Conservation (phyloP, 345 rosid genomes). For the Salix viminalis region DNA sequence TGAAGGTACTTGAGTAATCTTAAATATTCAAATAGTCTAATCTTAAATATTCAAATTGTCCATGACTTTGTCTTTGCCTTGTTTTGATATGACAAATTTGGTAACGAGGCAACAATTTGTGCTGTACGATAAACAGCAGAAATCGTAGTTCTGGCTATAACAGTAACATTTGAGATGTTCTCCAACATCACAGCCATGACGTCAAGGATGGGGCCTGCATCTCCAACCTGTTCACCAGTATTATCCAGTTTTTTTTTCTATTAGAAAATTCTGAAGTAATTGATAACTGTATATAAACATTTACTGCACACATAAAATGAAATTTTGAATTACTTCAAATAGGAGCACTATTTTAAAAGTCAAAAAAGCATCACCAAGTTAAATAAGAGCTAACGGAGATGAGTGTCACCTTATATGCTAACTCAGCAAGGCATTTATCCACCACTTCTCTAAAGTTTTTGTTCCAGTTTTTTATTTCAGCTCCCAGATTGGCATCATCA, state of each 20-base stretch:
- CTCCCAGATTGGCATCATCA: conserved; percentile 59
- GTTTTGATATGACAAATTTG: conserved; percentile 71
- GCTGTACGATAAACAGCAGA: conserved; percentile 86
- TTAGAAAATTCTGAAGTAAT: background rate
- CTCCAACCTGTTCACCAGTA: conserved; percentile 65
- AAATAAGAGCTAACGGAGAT: background rate
- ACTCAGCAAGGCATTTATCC: conserved; percentile 78
- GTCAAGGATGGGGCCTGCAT: conserved; percentile 88
- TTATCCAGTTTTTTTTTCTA: conserved; percentile 19
- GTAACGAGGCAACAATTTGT: conserved; percentile 80
- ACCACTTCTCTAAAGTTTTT: conserved; percentile 58
- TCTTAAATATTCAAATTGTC: conserved; percentile 2
- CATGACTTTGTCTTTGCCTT: conserved; percentile 43
- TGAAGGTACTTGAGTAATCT: conserved; percentile 3
- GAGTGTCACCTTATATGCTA: conserved; percentile 55
- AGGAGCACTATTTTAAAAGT: conserved; percentile 7
- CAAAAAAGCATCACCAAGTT: conserved; percentile 3
- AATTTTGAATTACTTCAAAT: background rate
- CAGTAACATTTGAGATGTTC: conserved; percentile 70
- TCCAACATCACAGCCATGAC: conserved; percentile 88
- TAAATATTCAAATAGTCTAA: conserved; percentile 4
- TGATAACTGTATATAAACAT: background rate
- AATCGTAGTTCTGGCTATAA: conserved; percentile 71
- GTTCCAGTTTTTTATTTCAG: conserved; percentile 56
- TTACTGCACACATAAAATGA: background rate